Evolutionary conservation across 306 rosid species (phyloP), one percentile per base, ranked within the genome.

Genomic region (Quercus mongolica): DNA sequence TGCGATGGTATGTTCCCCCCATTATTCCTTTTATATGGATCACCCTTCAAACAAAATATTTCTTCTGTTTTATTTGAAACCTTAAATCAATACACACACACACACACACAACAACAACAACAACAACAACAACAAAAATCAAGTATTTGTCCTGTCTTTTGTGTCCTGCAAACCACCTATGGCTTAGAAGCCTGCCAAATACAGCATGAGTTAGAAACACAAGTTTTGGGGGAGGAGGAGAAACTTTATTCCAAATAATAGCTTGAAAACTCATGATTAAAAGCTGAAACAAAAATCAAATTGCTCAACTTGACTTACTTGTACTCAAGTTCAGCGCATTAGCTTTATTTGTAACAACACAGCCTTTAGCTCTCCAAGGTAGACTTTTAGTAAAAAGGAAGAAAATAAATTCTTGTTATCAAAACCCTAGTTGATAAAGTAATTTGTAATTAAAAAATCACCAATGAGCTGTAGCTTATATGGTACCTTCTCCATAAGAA

Each of bases 1-100:
- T 95, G 77, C 88, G 98, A 82, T 95, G 99, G 99, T 95, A 85
- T 73, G 90, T 76, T 68, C 23, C 72, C 52, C 52, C 72, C 26
- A n/a, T 19, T 21, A 3, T 35, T n/a, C 54, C 72, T 67, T 35
- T 67, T 35, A 13, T 33, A 35, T 41, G 71, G 33, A 61, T 61
- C 4, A 61, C 26, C 18, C 35, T 7, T 74, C 15, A 28, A 10
- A 23, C 11, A 38, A 23, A 21, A 12, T 57, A 14, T 6, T 51
- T 38, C 51, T 75, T 75, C n/a, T 64, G 5, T 71, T 33, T 58
- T 3, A 35, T 5, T 18, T 35, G 65, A 23, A 51, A 59, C 51
- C 6, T 46, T 17, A 20, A n/a, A 11, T 74, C 19, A 65, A 23
- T 31, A 30, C 11, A 33, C 33, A 21, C 3, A 11, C 46, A 7